These are phyloP conservation scores for Micractinium sp. DNA, from an alignment of 139 green algal genomes.

Conservation along the genomic window DNA sequence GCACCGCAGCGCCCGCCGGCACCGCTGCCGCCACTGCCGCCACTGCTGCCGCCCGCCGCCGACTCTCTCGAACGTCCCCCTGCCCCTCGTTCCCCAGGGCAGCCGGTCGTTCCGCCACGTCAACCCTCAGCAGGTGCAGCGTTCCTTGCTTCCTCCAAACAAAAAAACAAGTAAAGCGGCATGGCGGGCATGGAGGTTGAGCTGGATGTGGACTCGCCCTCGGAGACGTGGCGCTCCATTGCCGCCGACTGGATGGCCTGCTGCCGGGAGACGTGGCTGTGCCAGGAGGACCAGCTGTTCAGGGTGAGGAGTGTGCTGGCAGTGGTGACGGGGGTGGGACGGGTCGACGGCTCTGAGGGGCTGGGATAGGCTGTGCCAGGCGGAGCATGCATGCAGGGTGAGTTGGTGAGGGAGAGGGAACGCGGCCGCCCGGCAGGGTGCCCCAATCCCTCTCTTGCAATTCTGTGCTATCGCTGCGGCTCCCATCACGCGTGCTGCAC, in stretches of 20 bases:
- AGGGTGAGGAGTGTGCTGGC: neutral
- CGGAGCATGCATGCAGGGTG: neutral
- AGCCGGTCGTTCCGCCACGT: neutral
- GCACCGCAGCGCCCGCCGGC: too few relatives aligned
- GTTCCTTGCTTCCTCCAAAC: neutral
- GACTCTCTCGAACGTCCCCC: neutral
- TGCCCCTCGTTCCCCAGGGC: neutral
- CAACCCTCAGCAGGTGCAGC: neutral
- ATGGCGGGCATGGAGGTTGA: constrained; percentile 31
- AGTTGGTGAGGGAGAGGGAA: too few relatives aligned
- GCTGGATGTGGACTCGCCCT: neutral
- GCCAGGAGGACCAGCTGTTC: constrained; percentile 19
- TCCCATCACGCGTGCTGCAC: neutral
- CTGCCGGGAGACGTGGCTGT: constrained; percentile 2
- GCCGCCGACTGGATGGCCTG: constrained; percentile 1
- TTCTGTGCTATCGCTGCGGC: too few relatives aligned
- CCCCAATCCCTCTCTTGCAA: too few relatives aligned
- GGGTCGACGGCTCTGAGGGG: too few relatives aligned
- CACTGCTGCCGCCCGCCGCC: too few relatives aligned
- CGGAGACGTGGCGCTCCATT: neutral
- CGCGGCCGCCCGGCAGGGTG: too few relatives aligned
- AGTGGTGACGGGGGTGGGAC: neutral
- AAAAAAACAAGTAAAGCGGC: neutral
- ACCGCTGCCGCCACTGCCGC: neutral
- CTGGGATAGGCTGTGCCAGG: neutral